Evolutionary conservation across 1,284 basidiomycete species (phyloP), one percentile per base, ranked within the genome.

Genomic region (Ceratobasidium sp.): DNA sequence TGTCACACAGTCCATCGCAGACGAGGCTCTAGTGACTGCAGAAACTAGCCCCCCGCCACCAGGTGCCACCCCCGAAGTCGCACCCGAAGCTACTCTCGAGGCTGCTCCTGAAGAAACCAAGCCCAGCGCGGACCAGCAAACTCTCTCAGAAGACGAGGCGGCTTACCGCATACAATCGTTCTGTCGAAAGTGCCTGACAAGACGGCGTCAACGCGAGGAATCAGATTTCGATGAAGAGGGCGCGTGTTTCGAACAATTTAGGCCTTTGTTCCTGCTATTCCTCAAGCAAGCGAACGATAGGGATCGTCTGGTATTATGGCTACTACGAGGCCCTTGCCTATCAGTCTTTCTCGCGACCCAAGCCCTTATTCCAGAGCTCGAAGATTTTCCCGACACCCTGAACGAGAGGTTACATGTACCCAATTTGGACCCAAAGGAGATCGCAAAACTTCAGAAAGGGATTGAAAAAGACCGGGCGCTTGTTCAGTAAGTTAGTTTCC

Each of bases 281-380:
- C 36, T 22, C 24, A 45, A n/a, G 47, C 19, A n/a, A 27, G 22
- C 17, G 15, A 6, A 1, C 11, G 33, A 22, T 4, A 63, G 60
- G 60, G 36, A 63, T 17, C n/a, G n/a, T 47, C 24, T 45, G 14
- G 33, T 14, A 19, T 24, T 44, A 41, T 17, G 33, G 22, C 22
- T 63, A 3, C 19, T 63, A 11, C 36, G 60, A 24, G 60, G 60
- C 2, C 60, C 60, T 15, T 63, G 60, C 24, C 36, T 63, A 2
- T 45, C 9, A 2, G 47, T 63, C 5, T 33, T 63, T 29, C 6
- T 63, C 5, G 60, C 24, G 8, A 24, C 47, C 2, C 60, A 24
- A 63, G 1, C 29, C 14, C 22, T 63, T 3, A 22, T 22, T 24
- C 22, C 14, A n/a, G 60, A 63, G 44, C 19, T 63, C 19, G n/a